Evolutionary conservation across 768 basidiomycete genomes (phyloP).

Genomic region (Crassisporium funariophilum): DNA sequence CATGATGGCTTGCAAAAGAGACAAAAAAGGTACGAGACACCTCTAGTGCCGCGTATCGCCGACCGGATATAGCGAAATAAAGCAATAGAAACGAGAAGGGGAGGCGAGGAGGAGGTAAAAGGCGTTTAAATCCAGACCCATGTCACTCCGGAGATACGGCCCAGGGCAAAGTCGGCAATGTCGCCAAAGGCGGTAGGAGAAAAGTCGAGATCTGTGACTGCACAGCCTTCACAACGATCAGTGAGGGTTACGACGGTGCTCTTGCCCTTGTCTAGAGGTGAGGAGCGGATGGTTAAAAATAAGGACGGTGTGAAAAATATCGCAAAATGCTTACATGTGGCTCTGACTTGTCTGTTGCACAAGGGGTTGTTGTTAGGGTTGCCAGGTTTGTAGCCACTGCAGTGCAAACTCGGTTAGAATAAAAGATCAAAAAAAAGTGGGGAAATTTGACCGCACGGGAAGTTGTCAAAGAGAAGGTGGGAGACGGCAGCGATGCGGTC

Average conservation of each 20-base stretch:
- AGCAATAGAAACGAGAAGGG: constrained; percentile 6
- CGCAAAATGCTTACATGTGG: constrained; percentile 43
- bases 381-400: constrained; percentile 53
- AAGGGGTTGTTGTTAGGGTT: constrained; percentile 81
- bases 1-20: constrained; percentile 18
- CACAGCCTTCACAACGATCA: constrained; percentile 68
- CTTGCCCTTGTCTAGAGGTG: constrained; percentile 50
- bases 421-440: neutral
- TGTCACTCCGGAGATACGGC: constrained; percentile 50
- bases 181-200: constrained; percentile 56
- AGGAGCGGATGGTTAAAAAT: constrained; percentile 7
- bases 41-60: constrained; percentile 28
- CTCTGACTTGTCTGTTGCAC: constrained; percentile 52
- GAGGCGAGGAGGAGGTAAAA: constrained; percentile 7
- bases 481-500: constrained; percentile 65
- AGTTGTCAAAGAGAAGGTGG: constrained; percentile 53
- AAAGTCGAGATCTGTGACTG: constrained; percentile 57
- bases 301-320: constrained; percentile 2
- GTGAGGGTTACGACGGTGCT: constrained; percentile 48
- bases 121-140: constrained; percentile 53
- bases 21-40: constrained; percentile 24
- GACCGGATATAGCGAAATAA: constrained; percentile 13
- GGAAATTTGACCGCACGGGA: constrained; percentile 53
- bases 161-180: constrained; percentile 45
- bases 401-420: constrained; percentile 3